These are phyloP conservation scores for Glonium stellatum DNA, from an alignment of 495 filamentous ascomycete genomes.

Conservation along the genomic window DNA sequence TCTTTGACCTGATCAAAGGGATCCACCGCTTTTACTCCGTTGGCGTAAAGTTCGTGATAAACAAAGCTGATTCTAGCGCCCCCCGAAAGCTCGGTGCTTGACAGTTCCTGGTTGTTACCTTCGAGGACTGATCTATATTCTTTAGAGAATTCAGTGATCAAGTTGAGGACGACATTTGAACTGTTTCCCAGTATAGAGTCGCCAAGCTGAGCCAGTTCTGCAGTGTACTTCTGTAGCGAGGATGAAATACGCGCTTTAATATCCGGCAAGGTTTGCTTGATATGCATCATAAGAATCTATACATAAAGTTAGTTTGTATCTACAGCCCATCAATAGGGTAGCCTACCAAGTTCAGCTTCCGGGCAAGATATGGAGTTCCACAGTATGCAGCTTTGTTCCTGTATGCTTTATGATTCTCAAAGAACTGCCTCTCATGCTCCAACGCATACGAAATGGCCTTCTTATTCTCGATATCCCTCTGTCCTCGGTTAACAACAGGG, in stretches of 20 bases:
- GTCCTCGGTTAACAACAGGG: constrained; percentile 97
- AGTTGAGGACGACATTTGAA: constrained; percentile 91
- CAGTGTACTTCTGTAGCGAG: constrained; percentile 83
- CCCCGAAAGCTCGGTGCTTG: constrained; percentile 87
- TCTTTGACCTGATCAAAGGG: constrained; percentile 98
- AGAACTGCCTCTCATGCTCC: constrained; percentile 94
- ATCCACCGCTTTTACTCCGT: constrained; percentile 96
- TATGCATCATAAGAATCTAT: constrained; percentile 99
- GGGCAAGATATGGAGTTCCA: constrained; percentile 91
- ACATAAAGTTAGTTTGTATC: constrained; percentile 16
- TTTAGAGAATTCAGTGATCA: constrained; percentile 97
- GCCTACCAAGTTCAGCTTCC: constrained; percentile 85
- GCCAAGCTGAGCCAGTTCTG: constrained; percentile 75
- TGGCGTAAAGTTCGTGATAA: constrained; percentile 96
- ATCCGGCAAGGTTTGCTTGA: constrained; percentile 98
- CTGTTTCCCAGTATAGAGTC: constrained; percentile 96
- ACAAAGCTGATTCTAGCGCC: constrained; percentile 99
- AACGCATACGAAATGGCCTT: constrained; percentile 86
- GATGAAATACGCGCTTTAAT: constrained; percentile 93
- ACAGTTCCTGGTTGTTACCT: constrained; percentile 92
- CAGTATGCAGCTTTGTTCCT: constrained; percentile 98
- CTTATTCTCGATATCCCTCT: constrained; percentile 96
- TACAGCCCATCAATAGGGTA: neutral
- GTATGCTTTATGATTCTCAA: constrained; percentile 98
- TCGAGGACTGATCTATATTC: constrained; percentile 95